Base-by-base conservation (phyloP, 2,329 filamentous ascomycete species). In the Fusarium pilosicola region DNA sequence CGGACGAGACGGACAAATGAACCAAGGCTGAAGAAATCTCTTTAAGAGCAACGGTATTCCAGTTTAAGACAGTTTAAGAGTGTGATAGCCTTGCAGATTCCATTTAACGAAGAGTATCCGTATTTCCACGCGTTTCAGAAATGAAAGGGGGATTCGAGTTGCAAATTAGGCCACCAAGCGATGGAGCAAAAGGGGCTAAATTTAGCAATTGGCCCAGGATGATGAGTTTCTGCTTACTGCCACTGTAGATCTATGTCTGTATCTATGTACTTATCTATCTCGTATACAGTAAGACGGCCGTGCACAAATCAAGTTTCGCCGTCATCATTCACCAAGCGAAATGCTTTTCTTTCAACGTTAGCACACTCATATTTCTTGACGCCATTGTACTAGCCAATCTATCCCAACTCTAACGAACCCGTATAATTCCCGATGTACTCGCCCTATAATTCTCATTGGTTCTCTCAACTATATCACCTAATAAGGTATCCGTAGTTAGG, bases 121-220 rank as follows among this genome's bases (percentile, higher is more conserved):
- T n/a, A 68, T 60, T 41, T 42, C 32, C 24, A 52, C 42, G 48
- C 30, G 58, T 42, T 45, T 55, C 41, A 58, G 46, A 62, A 39
- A 68, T 46, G 65, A 65, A 66, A 66, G 41, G 60, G 38, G 63
- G 62, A 63, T 28, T 63, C 60, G 55, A 56, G 63, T 74, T 75
- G 74, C 65, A 78, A 77, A 76, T 78, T 76, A 78, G 74, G 76
- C 55, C 76, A 69, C 71, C 57, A 68, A 63, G 56, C 62, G 65
- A 72, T 64, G 72, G 62, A 71, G 63, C 49, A 60, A 73, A 78
- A 57, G 55, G 76, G 73, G 76, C 74, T 78, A 78, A 78, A 76
- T 78, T 78, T 78, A 78, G 76, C 68, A 73, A 74, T 61, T 65
- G 48, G 65, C 52, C 71, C 62, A 69, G 71, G 71, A 62, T 61